phyloP scores from a whole-genome alignment of 1,284 basidiomycete species.

The Marasmius sp. region DNA sequence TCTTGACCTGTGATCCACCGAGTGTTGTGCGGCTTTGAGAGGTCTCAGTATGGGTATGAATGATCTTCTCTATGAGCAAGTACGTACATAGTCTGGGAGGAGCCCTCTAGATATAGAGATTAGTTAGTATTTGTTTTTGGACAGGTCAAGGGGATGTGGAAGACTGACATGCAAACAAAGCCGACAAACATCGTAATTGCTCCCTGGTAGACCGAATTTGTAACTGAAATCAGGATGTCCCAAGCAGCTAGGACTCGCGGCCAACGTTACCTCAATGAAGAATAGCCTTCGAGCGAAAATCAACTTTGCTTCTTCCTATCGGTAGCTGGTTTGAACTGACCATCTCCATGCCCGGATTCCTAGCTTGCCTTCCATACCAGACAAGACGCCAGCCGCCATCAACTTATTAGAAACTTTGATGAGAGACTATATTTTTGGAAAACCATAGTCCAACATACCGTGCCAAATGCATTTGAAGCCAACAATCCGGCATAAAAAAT shows the following conservation, averaged over 20 bases:
- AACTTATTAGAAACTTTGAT: constrained; percentile 38
- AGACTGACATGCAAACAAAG: constrained; percentile 48
- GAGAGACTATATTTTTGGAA: neutral
- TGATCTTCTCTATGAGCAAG: neutral
- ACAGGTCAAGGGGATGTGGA: constrained; percentile 13
- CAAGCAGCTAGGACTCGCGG: neutral
- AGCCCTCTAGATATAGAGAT: constrained; percentile 36
- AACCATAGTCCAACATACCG: constrained; percentile 32
- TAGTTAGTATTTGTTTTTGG: neutral
- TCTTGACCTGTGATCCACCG: constrained; percentile 62
- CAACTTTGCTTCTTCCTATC: neutral
- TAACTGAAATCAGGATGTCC: neutral
- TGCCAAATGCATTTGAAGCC: constrained; percentile 76
- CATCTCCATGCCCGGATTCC: constrained; percentile 78
- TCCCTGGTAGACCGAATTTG: constrained; percentile 35
- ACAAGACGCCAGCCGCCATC: constrained; percentile 72
- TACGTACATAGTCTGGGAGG: constrained; percentile 54
- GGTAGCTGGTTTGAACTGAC: constrained; percentile 28
- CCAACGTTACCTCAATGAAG: constrained; percentile 50
- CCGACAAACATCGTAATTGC: constrained; percentile 57
- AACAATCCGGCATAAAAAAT: constrained; percentile 68
- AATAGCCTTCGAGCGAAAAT: constrained; percentile 44
- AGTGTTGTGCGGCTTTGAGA: constrained; percentile 59
- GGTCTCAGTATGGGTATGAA: neutral
- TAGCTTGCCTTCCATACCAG: constrained; percentile 63